phyloP scores from a whole-genome alignment of 1,284 basidiomycete genomes.

The Moesziomyces sp. region DNA sequence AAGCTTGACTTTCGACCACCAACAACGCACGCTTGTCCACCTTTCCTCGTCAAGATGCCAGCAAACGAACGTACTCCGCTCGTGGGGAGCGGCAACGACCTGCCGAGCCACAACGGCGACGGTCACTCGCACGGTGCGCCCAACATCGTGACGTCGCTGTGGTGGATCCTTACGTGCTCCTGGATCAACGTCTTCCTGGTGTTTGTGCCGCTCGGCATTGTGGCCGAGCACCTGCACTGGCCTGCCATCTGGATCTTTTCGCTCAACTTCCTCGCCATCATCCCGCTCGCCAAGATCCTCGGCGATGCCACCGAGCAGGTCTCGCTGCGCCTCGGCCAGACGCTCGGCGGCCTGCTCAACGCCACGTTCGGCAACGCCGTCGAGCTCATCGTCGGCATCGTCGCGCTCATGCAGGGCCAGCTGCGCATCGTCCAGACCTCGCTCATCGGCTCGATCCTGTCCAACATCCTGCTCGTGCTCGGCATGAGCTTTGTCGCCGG shows the following conservation, averaged over 20 bases:
- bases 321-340: conserved; percentile 60
- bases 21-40: background rate
- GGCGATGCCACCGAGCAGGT: conserved; percentile 67
- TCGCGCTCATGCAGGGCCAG: conserved; percentile 80
- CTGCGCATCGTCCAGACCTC: conserved; percentile 65
- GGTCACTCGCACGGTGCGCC: conserved; percentile 3
- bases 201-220: conserved; percentile 66
- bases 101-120: conserved; percentile 27
- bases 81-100: conserved; percentile 12
- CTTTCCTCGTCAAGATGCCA: conserved; percentile 18
- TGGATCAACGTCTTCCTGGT: conserved; percentile 63
- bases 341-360: conserved; percentile 65
- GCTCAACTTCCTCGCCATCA: conserved; percentile 67
- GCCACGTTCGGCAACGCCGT: conserved; percentile 68
- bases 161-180: conserved; percentile 60
- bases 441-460: conserved; percentile 64
- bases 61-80: conserved; percentile 42
- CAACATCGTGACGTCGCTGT: conserved; percentile 49
- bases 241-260: conserved; percentile 58
- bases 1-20: background rate
- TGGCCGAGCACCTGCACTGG: conserved; percentile 62
- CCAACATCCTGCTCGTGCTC: conserved; percentile 65
- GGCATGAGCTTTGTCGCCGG: conserved; percentile 65
- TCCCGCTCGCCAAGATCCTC: conserved; percentile 66
- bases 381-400: conserved; percentile 71